Evolutionary conservation across 768 basidiomycete genomes (phyloP).

Genomic region (Wakefieldia striispora): DNA sequence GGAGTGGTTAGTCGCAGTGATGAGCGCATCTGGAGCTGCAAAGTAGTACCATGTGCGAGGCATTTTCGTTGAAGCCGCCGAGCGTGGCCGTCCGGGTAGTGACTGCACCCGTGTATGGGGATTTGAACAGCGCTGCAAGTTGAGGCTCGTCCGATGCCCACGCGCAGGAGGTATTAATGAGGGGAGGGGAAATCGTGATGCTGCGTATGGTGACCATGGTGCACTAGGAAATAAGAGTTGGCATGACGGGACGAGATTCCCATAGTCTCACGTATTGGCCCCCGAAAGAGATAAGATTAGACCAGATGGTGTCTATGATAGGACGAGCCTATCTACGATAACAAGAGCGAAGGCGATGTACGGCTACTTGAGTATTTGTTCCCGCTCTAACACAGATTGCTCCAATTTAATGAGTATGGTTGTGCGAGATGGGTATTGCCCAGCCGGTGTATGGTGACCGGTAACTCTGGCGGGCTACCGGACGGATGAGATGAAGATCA

Average conservation of each 20-base stretch:
- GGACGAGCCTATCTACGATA: constrained; percentile 4
- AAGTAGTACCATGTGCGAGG: constrained; percentile 51
- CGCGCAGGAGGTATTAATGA: constrained; percentile 77
- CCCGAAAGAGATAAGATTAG: constrained; percentile 15
- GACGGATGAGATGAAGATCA: constrained; percentile 8
- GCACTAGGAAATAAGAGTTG: neutral
- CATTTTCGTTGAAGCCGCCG: constrained; percentile 66
- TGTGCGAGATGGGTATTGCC: constrained; percentile 77
- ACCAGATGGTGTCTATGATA: constrained; percentile 1
- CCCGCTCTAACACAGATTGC: constrained; percentile 87
- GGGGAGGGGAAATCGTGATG: constrained; percentile 56
- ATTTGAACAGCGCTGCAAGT: constrained; percentile 63
- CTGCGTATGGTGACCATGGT: constrained; percentile 58
- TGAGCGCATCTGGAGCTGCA: neutral
- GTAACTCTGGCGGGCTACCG: constrained; percentile 92
- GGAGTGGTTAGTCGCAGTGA: constrained; percentile 4
- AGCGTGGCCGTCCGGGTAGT: constrained; percentile 77
- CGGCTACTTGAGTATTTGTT: constrained; percentile 78
- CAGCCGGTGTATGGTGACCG: constrained; percentile 86
- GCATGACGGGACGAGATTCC: no score
- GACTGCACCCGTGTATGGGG: constrained; percentile 70
- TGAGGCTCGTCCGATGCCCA: constrained; percentile 75
- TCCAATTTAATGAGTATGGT: constrained; percentile 99
- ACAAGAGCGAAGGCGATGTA: constrained; percentile 2
- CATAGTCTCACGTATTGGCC: no score